A percentile compares a stretch with the other conserved stretches of the same genome.
These are phyloP conservation scores for Conticribra weissflogii DNA, from an alignment of 108 stramenopile genomes.

Conservation along the genomic window DNA sequence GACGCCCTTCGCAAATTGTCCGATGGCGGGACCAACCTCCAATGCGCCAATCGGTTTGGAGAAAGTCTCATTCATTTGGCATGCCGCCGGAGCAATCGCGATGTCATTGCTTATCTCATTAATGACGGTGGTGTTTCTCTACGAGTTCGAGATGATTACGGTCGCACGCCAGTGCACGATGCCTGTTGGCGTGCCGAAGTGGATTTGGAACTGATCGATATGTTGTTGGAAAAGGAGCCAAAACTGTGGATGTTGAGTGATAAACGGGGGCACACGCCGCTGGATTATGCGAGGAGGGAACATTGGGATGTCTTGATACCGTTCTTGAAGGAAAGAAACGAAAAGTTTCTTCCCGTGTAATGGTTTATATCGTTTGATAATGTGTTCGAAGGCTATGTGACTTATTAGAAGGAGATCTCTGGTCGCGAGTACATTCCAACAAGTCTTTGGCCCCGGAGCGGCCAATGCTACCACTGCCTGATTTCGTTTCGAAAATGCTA, in stretches of 20 bases:
- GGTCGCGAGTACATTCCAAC: too few species aligned
- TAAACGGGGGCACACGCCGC: conserved; percentile 56
- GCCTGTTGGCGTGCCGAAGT: conserved; percentile 75
- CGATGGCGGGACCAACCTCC: conserved; percentile 41
- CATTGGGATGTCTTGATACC: conserved; percentile 50
- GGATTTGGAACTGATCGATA: conserved; percentile 56
- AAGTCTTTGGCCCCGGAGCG: too few species aligned
- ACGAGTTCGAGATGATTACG: conserved; percentile 76
- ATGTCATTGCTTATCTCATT: conserved; percentile 63
- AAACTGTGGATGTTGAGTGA: conserved; percentile 58
- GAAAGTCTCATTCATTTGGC: conserved; percentile 89
- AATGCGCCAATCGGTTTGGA: conserved; percentile 82
- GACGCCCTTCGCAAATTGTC: conserved; percentile 46
- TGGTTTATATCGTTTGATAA: too few species aligned
- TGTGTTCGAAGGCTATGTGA: too few species aligned
- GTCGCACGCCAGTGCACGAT: conserved; percentile 86
- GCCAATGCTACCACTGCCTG: too few species aligned
- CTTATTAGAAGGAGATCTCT: too few species aligned
- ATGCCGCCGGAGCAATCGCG: conserved; percentile 71
- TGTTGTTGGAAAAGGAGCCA: conserved; percentile 46
- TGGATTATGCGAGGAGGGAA: conserved; percentile 55
- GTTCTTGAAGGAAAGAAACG: conserved; percentile 30
- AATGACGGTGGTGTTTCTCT: conserved; percentile 64
- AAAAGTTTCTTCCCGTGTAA: conserved; percentile 39
- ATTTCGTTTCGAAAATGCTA: too few species aligned